phyloP scores from a whole-genome alignment of 2,329 filamentous ascomycete genomes.

The Dryadomyces quercivorus region DNA sequence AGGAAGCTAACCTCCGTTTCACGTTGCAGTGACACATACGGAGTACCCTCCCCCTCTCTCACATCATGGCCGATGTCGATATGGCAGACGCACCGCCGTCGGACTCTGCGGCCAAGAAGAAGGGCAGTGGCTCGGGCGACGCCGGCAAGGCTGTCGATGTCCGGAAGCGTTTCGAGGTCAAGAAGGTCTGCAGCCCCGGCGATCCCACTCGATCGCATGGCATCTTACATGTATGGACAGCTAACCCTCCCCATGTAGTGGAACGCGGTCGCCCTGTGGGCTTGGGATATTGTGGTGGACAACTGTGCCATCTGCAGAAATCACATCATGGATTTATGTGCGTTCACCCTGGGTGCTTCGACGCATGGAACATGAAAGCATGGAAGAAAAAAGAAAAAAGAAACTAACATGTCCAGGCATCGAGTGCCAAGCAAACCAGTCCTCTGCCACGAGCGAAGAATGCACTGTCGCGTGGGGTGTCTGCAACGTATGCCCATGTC shows the following conservation, averaged over 20 bases:
- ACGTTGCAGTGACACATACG: background rate
- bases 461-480: conserved; percentile 99
- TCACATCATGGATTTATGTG: conserved; percentile 99
- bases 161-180: conserved; percentile 97
- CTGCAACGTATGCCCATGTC: conserved; percentile 91
- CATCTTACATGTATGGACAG: no score
- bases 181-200: conserved; percentile 57
- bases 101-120: conserved; percentile 41
- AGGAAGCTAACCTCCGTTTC: no score
- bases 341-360: conserved; percentile 16
- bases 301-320: conserved; percentile 99
- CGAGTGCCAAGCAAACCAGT: conserved; percentile 97
- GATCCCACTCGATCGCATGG: no score
- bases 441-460: conserved; percentile 91
- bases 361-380: no score
- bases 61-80: conserved; percentile 79
- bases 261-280: conserved; percentile 97
- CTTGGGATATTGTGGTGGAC: conserved; percentile 98
- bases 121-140: conserved; percentile 27
- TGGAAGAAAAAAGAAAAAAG: no score
- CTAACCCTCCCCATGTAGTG: conserved; percentile 30
- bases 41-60: background rate
- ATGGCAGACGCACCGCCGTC: conserved; percentile 74
- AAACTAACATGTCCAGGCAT: conserved; percentile 49
- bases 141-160: conserved; percentile 42